Evolutionary conservation across 2,329 filamentous ascomycete species (phyloP).

Genomic region (Phoma sp.): DNA sequence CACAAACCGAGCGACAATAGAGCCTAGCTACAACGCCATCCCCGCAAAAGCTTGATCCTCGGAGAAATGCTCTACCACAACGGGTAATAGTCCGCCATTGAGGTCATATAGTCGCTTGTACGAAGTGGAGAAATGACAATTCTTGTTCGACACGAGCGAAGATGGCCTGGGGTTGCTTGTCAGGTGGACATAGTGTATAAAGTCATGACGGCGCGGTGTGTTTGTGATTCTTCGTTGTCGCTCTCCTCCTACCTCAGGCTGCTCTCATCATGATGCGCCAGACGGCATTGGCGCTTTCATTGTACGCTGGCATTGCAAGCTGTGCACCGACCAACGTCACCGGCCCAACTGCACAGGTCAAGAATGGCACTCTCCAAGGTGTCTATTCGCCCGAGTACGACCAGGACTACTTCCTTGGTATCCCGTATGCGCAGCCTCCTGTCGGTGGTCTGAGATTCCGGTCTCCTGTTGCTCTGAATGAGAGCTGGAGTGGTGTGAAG

Average conservation of each 20-base stretch:
- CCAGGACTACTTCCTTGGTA: slow-evolving; percentile 54
- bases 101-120: background rate
- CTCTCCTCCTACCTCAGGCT: slow-evolving; percentile 51
- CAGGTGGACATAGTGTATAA: slow-evolving; percentile 2
- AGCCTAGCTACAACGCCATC: slow-evolving; percentile 5
- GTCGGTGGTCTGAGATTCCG: slow-evolving; percentile 58
- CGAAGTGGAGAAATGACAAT: slow-evolving; percentile 8
- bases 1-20: slow-evolving; percentile 1
- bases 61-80: slow-evolving; percentile 1
- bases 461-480: slow-evolving; percentile 55
- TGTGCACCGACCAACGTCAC: slow-evolving; percentile 11
- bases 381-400: slow-evolving; percentile 48
- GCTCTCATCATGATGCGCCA: slow-evolving; percentile 23
- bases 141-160: slow-evolving; percentile 1
- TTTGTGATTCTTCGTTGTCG: background rate
- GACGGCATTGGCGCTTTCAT: slow-evolving; percentile 15
- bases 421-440: slow-evolving; percentile 55
- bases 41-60: slow-evolving; percentile 10
- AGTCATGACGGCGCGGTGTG: background rate
- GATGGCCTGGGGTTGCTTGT: background rate
- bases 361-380: slow-evolving; percentile 54
- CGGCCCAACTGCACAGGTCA: slow-evolving; percentile 45
- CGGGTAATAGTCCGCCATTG: slow-evolving; percentile 1
- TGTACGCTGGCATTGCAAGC: slow-evolving; percentile 22
- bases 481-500: slow-evolving; percentile 44